Evolutionary conservation across 2,329 filamentous ascomycete genomes (phyloP).

Genomic region (Microsporum ferrugineum): DNA sequence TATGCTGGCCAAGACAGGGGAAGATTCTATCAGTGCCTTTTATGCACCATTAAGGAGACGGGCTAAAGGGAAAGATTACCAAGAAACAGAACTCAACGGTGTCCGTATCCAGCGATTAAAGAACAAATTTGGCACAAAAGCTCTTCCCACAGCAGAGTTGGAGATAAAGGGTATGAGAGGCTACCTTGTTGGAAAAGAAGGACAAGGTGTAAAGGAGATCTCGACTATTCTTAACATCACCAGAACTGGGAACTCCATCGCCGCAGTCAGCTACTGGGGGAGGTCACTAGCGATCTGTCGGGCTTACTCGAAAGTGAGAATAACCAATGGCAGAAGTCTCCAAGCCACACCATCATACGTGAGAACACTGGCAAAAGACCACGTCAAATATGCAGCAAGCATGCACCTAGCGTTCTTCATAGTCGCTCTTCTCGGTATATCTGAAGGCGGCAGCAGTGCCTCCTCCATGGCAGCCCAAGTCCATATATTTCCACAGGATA

Average conservation of each 20-base stretch:
- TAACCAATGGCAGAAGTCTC: conserved; percentile 27
- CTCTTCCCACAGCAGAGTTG: conserved; percentile 61
- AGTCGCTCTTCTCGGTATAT: conserved; percentile 25
- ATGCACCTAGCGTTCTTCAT: conserved; percentile 31
- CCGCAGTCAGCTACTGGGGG: conserved; percentile 28
- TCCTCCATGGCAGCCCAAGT: conserved; percentile 9
- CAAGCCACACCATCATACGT: conserved; percentile 34
- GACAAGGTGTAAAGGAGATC: conserved; percentile 57
- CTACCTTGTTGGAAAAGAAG: conserved; percentile 55
- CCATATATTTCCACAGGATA: conserved; percentile 17
- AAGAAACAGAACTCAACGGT: conserved; percentile 47
- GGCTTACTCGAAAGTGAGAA: conserved; percentile 31
- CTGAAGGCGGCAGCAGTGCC: conserved; percentile 20
- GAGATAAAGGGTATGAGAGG: conserved; percentile 52
- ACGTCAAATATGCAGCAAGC: conserved; percentile 29
- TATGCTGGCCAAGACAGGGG: conserved; percentile 48
- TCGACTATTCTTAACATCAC: conserved; percentile 58
- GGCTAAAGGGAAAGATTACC: conserved; percentile 12
- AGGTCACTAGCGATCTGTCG: conserved; percentile 32
- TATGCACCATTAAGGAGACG: conserved; percentile 49
- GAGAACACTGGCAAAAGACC: conserved; percentile 27
- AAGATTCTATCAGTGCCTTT: conserved; percentile 47
- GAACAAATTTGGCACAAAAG: conserved; percentile 58
- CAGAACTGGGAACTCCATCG: conserved; percentile 33
- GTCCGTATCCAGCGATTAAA: conserved; percentile 58